Evolutionary conservation across 768 basidiomycete genomes (phyloP).

Genomic region (Boletus rubropictus): DNA sequence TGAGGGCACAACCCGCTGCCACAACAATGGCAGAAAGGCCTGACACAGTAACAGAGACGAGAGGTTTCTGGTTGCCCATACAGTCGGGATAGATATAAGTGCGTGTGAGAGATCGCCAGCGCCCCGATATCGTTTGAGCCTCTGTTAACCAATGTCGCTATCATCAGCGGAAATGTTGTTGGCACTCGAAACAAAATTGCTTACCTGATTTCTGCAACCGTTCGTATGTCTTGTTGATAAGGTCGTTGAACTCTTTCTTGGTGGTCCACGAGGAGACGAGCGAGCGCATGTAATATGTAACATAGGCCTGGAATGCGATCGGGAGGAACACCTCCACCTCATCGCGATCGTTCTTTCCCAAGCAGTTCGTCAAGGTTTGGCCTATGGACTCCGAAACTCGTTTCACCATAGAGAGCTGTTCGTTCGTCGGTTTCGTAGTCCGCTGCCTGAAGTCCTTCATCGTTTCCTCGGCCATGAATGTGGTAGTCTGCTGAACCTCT

Average conservation of each 20-base stretch:
- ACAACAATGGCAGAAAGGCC: conserved; percentile 5
- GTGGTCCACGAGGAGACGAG: conserved; percentile 13
- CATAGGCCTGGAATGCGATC: conserved; percentile 9
- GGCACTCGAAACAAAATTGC: neutral
- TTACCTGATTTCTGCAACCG: conserved; percentile 6
- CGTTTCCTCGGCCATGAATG: conserved; percentile 6
- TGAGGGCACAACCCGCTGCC: conserved; percentile 3
- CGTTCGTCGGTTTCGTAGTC: neutral
- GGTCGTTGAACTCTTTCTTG: neutral
- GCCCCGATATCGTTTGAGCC: conserved; percentile 5
- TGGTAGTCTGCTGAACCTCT: conserved; percentile 10
- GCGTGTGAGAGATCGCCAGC: conserved; percentile 13
- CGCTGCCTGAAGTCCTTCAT: neutral
- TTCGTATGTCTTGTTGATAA: conserved; percentile 8
- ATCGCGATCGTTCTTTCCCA: neutral
- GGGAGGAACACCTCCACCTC: conserved; percentile 3
- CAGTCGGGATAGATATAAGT: conserved; percentile 4
- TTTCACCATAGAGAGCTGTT: neutral
- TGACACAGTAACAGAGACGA: neutral
- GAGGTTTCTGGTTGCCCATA: neutral
- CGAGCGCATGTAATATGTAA: neutral
- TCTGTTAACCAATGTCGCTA: neutral
- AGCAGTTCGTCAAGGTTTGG: neutral
- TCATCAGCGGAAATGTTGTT: neutral
- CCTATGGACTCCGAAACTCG: conserved; percentile 1